A percentile compares a stretch with the other conserved stretches of the same genome.
phyloP scores from a whole-genome alignment of 495 filamentous ascomycete genomes.

The Hypoxylon intermedium region DNA sequence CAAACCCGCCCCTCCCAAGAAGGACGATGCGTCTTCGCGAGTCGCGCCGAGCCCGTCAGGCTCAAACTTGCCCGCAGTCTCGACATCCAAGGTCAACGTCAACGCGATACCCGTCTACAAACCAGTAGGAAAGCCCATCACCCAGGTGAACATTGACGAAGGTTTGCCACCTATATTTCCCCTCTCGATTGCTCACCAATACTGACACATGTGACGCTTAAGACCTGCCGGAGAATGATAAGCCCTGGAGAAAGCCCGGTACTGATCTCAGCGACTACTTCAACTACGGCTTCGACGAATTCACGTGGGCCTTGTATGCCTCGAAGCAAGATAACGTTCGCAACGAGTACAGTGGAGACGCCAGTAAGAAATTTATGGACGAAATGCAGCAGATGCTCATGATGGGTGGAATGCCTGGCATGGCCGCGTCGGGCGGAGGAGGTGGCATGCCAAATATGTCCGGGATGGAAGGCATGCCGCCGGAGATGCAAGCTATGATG shows the following conservation, averaged over 20 bases:
- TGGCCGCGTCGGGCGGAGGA: conserved; percentile 48
- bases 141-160: conserved; percentile 80
- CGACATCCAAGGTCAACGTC: conserved; percentile 82
- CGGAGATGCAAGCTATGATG: conserved; percentile 85
- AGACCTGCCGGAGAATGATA: conserved; percentile 83
- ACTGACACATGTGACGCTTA: conserved; percentile 22
- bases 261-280: conserved; percentile 96
- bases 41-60: conserved; percentile 39
- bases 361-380: conserved; percentile 82
- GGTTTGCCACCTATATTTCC: conserved; percentile 48
- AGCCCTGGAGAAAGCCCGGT: conserved; percentile 96
- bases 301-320: conserved; percentile 96
- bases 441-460: conserved; percentile 69
- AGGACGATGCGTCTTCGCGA: conserved; percentile 43
- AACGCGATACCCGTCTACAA: conserved; percentile 82
- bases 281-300: conserved; percentile 99
- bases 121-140: conserved; percentile 76
- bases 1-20: conserved; percentile 54
- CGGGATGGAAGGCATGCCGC: conserved; percentile 74
- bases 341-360: conserved; percentile 66
- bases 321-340: conserved; percentile 82
- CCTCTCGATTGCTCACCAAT: not conserved
- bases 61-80: conserved; percentile 60
- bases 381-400: conserved; percentile 92
- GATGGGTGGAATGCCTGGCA: conserved; percentile 74